phyloP scores from a whole-genome alignment of 2,329 filamentous ascomycete genomes.

The Trichoderma polysporum region DNA sequence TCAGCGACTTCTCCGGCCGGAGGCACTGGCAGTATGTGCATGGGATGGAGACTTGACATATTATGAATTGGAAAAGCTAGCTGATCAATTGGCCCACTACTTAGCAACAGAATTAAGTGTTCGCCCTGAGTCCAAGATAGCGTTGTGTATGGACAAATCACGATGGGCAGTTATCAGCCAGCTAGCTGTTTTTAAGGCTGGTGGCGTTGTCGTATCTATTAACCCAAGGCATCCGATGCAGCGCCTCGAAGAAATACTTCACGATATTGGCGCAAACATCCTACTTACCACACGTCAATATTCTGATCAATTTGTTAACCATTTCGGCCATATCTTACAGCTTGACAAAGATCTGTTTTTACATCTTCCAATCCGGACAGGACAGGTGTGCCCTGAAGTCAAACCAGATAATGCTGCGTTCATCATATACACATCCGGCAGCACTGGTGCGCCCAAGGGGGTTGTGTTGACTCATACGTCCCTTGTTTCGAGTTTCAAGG shows the following conservation, averaged over 20 bases:
- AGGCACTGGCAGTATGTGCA: no score
- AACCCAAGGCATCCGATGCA: not conserved
- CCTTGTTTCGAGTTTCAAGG: not conserved
- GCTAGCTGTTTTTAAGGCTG: conserved; percentile 22
- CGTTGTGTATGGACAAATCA: conserved; percentile 32
- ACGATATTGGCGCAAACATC: no score
- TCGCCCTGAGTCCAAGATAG: conserved; percentile 30
- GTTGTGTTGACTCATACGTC: not conserved
- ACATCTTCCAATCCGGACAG: no score
- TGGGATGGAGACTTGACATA: no score
- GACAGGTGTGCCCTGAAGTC: no score
- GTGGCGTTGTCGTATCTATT: not conserved
- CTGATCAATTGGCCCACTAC: conserved; percentile 34
- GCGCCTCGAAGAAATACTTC: no score
- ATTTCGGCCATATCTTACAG: no score
- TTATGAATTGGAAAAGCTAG: no score
- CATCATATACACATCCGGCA: conserved; percentile 16
- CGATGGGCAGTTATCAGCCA: conserved; percentile 24
- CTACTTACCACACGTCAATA: no score
- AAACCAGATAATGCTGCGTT: not conserved
- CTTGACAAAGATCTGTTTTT: no score
- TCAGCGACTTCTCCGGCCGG: no score
- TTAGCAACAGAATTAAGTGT: conserved; percentile 25
- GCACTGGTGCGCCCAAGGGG: conserved; percentile 15
- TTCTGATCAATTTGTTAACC: no score